These are phyloP conservation scores for Yamadazyma atlantica DNA, from an alignment of 1,139 yeast species.

Conservation along the genomic window DNA sequence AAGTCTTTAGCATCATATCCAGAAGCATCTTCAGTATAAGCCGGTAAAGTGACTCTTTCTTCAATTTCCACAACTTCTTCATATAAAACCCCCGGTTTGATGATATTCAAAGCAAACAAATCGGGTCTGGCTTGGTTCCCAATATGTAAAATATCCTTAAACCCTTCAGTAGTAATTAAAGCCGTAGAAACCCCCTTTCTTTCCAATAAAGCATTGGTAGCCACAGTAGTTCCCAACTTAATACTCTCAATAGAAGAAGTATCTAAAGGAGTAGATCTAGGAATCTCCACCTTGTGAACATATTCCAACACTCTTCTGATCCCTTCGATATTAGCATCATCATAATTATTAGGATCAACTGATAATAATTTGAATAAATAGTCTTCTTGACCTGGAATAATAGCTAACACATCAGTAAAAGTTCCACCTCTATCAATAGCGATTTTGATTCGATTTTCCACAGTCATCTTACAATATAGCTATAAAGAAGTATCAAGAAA, in stretches of 20 bases:
- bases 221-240: slow-evolving; percentile 80
- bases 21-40: slow-evolving; percentile 59
- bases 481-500: not conserved
- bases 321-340: slow-evolving; percentile 22
- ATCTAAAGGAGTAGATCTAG: slow-evolving; percentile 17
- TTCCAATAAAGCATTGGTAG: slow-evolving; percentile 71
- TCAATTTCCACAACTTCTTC: slow-evolving; percentile 65
- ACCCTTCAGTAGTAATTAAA: slow-evolving; percentile 60
- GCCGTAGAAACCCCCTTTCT: slow-evolving; percentile 68
- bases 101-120: slow-evolving; percentile 60
- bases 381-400: slow-evolving; percentile 14
- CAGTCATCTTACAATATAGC: slow-evolving; percentile 5
- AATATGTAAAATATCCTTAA: slow-evolving; percentile 59
- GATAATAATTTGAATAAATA: slow-evolving; percentile 19
- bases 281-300: slow-evolving; percentile 12
- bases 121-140: slow-evolving; percentile 77
- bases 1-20: slow-evolving; percentile 21
- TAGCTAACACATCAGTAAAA: slow-evolving; percentile 19
- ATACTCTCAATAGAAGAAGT: slow-evolving; percentile 44
- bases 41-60: slow-evolving; percentile 71
- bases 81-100: slow-evolving; percentile 58
- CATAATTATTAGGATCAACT: slow-evolving; percentile 20
- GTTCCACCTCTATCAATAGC: slow-evolving; percentile 24
- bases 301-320: slow-evolving; percentile 20
- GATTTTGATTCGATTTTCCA: slow-evolving; percentile 11